A percentile compares a stretch with the other conserved stretches of the same genome.
These are phyloP conservation scores for Fusarium nisikadoi DNA, from an alignment of 2,329 filamentous ascomycete genomes.

Conservation along the genomic window DNA sequence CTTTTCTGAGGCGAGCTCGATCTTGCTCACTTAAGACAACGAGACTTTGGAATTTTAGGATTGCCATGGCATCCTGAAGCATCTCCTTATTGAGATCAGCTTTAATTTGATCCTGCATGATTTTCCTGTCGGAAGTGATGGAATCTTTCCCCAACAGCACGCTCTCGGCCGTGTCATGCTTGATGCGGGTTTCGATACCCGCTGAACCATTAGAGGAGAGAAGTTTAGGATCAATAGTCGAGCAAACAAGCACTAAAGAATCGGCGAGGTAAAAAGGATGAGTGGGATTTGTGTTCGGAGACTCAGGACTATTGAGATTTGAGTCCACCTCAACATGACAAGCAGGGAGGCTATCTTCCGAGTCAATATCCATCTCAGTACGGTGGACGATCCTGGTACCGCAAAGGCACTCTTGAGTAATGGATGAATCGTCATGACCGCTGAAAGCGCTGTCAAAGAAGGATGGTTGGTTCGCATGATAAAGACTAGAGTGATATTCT, in stretches of 20 bases:
- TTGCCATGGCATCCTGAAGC: constrained; percentile 9
- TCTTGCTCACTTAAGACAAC: not conserved
- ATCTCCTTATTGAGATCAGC: constrained; percentile 1
- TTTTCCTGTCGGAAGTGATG: not conserved
- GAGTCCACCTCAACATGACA: not conserved
- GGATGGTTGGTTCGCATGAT: not conserved
- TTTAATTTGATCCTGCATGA: not conserved
- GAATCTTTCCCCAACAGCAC: not conserved
- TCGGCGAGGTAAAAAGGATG: not conserved
- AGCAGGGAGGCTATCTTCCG: not conserved
- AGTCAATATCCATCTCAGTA: not conserved
- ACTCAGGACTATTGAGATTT: not conserved
- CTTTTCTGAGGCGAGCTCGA: not conserved
- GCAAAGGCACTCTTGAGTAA: not conserved
- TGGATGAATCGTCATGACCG: not conserved
- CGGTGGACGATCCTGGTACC: not conserved
- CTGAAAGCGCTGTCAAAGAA: not conserved
- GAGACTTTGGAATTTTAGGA: not conserved
- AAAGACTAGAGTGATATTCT: not conserved
- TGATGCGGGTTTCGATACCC: not conserved
- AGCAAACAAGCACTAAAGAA: not conserved
- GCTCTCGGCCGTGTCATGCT: not conserved
- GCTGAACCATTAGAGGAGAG: not conserved
- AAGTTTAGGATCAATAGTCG: not conserved
- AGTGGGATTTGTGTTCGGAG: not conserved